A percentile compares a stretch with the other conserved stretches of the same genome.
phyloP scores from a whole-genome alignment of 2,329 filamentous ascomycete species.

The Ophiostoma angusticollis region DNA sequence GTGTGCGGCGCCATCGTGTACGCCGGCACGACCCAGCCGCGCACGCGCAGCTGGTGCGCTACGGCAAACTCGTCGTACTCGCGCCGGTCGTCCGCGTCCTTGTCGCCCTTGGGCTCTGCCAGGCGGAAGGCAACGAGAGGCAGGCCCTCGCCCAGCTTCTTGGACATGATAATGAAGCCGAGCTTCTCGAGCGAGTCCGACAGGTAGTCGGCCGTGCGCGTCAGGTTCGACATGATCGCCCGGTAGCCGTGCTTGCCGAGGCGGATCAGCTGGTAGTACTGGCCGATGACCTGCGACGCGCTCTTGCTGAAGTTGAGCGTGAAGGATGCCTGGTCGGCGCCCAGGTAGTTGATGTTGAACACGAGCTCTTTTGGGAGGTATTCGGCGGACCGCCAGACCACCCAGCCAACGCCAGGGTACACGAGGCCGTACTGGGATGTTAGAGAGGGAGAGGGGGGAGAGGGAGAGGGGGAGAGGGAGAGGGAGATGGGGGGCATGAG shows the following conservation, averaged over 20 bases:
- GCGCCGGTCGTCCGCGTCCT: conserved; percentile 33
- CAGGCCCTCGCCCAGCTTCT: conserved; percentile 63
- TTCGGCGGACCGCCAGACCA: conserved; percentile 74
- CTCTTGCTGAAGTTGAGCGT: conserved; percentile 97
- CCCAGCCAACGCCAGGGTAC: conserved; percentile 91
- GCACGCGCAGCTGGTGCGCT: conserved; percentile 73
- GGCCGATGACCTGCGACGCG: conserved; percentile 85
- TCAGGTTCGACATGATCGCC: conserved; percentile 88
- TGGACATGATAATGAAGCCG: conserved; percentile 80
- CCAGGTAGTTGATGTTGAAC: conserved; percentile 99
- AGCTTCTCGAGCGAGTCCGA: conserved; percentile 57
- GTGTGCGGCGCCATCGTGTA: conserved; percentile 95
- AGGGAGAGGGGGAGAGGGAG: no score
- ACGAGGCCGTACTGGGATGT: conserved; percentile 44
- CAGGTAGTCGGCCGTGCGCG: conserved; percentile 79
- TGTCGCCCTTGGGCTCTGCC: conserved; percentile 23
- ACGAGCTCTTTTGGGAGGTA: conserved; percentile 82
- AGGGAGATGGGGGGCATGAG: no score
- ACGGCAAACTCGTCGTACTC: conserved; percentile 63
- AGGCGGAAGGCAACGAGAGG: conserved; percentile 86
- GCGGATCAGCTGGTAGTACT: conserved; percentile 95
- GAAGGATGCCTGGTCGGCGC: conserved; percentile 88
- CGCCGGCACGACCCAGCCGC: conserved; percentile 87
- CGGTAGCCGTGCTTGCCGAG: conserved; percentile 87
- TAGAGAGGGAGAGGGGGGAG: not conserved